Conservation (phyloP, 371 early-diverging fungal species). For the Chytridium lagenaria region DNA sequence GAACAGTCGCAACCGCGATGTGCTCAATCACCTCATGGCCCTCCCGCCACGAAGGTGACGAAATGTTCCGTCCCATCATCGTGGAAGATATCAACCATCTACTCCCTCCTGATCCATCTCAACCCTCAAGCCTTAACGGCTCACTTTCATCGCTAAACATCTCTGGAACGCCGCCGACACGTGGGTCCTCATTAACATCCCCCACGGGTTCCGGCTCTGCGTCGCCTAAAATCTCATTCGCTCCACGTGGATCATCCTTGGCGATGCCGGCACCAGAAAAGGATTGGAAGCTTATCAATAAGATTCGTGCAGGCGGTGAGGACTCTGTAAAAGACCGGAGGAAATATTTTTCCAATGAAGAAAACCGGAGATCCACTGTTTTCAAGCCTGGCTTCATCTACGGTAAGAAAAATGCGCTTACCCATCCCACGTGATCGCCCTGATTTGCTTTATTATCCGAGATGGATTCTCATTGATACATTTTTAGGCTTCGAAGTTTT, state of each 20-base stretch:
- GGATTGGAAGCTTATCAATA: slow-evolving; percentile 28
- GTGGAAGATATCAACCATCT: slow-evolving; percentile 10
- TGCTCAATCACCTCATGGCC: slow-evolving; percentile 32
- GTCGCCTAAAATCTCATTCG: not conserved
- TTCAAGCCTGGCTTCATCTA: slow-evolving; percentile 30
- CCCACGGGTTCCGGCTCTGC: not conserved
- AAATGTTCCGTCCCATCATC: not conserved
- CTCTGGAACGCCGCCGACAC: not conserved
- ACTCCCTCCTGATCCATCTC: slow-evolving; percentile 3
- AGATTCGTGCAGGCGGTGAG: slow-evolving; percentile 27
- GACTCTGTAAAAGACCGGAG: slow-evolving; percentile 33
- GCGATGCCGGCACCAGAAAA: not conserved
- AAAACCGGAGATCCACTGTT: slow-evolving; percentile 28
- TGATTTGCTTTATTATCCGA: no score
- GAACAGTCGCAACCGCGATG: slow-evolving; percentile 35
- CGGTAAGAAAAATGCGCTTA: no score
- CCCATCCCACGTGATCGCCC: no score
- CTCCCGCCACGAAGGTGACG: not conserved
- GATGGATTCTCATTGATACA: not conserved
- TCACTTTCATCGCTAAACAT: not conserved
- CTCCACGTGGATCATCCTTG: slow-evolving; percentile 1
- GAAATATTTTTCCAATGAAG: slow-evolving; percentile 24
- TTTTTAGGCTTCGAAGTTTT: slow-evolving; percentile 36
- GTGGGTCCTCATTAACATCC: not conserved
- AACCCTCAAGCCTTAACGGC: not conserved